These are phyloP conservation scores for Emmonsia crescens DNA, from an alignment of 2,329 filamentous ascomycete species.

Conservation along the genomic window DNA sequence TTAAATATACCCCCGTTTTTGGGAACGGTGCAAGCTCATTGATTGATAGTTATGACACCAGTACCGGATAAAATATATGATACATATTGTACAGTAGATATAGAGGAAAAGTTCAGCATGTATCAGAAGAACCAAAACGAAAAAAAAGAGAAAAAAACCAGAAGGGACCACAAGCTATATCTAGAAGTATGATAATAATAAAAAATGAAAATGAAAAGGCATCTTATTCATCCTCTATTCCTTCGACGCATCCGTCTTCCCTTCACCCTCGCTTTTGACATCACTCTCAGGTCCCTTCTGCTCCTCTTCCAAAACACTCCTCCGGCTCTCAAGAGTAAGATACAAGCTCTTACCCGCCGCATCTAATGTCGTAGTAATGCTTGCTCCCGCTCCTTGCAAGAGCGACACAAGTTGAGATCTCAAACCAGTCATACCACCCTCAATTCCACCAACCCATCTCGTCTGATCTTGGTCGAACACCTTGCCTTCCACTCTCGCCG, in stretches of 20 bases:
- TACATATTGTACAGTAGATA: constrained; percentile 8
- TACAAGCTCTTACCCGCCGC: constrained; percentile 72
- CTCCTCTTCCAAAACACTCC: constrained; percentile 70
- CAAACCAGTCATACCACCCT: constrained; percentile 70
- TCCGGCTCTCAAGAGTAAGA: constrained; percentile 74
- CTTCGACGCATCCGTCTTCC: constrained; percentile 3
- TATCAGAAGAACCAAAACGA: background rate
- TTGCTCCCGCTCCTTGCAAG: constrained; percentile 68
- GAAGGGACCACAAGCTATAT: background rate
- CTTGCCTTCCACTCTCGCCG: constrained; percentile 74
- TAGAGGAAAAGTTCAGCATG: background rate
- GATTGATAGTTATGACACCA: background rate
- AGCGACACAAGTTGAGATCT: constrained; percentile 70
- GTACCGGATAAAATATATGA: constrained; percentile 7
- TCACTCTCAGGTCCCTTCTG: constrained; percentile 27
- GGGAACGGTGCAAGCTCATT: background rate
- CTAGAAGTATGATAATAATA: background rate
- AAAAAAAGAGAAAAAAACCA: background rate
- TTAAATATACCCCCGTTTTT: background rate
- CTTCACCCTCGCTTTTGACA: background rate
- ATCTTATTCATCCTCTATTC: constrained; percentile 1
- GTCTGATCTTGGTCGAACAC: constrained; percentile 66
- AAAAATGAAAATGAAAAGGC: background rate
- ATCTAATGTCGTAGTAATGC: constrained; percentile 68
- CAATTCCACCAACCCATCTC: constrained; percentile 63